phyloP scores from a whole-genome alignment of 139 green algal species.

The Chlamydomonas applanata region DNA sequence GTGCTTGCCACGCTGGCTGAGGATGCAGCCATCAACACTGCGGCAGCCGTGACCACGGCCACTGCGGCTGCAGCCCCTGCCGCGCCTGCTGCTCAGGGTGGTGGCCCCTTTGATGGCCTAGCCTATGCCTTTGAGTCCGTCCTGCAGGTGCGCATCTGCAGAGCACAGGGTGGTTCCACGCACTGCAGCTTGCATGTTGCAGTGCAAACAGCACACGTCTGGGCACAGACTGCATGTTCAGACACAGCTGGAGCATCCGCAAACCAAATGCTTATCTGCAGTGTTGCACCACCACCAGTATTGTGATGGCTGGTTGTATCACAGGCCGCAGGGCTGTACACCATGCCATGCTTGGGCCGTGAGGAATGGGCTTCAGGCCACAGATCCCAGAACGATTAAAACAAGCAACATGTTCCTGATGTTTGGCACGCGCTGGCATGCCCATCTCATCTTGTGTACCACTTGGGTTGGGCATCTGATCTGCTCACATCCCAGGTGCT shows the following conservation, averaged over 20 bases:
- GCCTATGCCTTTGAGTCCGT: slow-evolving; percentile 69
- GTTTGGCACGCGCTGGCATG: neutral
- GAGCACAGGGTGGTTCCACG: too few relatives aligned
- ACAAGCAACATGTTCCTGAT: neutral
- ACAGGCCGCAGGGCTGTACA: too few relatives aligned
- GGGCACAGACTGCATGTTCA: too few relatives aligned
- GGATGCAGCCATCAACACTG: slow-evolving; percentile 11
- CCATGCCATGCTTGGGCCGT: too few relatives aligned
- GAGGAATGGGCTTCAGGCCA: slow-evolving; percentile 7
- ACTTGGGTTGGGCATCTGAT: neutral
- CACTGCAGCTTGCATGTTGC: too few relatives aligned
- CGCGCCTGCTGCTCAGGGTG: slow-evolving; percentile 20
- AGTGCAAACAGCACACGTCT: too few relatives aligned
- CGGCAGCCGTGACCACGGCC: slow-evolving; percentile 12
- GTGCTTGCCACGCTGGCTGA: slow-evolving; percentile 38
- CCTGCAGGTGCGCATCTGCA: slow-evolving; percentile 55
- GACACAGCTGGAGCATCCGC: too few relatives aligned
- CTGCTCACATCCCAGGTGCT: slow-evolving; percentile 53
- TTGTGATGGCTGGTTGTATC: too few relatives aligned
- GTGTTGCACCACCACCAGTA: too few relatives aligned
- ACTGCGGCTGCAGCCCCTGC: slow-evolving; percentile 20
- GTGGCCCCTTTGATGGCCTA: slow-evolving; percentile 69
- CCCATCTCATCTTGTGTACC: neutral
- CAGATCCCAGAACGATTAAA: slow-evolving; percentile 4
- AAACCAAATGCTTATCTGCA: too few relatives aligned